These are phyloP conservation scores for Puccinia coronata DNA, from an alignment of 1,284 basidiomycete species.

Conservation along the genomic window DNA sequence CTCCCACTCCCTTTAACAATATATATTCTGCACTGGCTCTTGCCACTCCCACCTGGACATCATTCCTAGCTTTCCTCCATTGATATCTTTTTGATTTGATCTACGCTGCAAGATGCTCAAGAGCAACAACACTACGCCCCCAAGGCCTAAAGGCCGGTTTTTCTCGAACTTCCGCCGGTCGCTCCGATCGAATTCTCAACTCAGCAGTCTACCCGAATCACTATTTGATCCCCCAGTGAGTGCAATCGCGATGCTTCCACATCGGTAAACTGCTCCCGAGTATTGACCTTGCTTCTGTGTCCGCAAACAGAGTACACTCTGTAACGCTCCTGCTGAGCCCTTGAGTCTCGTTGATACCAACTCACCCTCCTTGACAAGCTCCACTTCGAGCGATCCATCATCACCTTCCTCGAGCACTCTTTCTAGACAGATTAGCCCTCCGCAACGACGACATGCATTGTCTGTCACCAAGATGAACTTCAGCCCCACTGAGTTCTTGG, in stretches of 20 bases:
- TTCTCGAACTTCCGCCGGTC: background rate
- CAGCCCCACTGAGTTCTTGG: background rate
- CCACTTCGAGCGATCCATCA: constrained; percentile 17
- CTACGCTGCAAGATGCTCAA: background rate
- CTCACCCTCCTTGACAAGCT: background rate
- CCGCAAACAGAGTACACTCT: background rate
- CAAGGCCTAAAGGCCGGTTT: background rate
- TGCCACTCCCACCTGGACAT: background rate
- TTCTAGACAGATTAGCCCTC: background rate
- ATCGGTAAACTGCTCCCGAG: background rate
- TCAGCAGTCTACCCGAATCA: constrained; percentile 11
- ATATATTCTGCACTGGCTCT: too few relatives aligned
- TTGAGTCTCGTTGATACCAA: background rate
- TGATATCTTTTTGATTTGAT: background rate
- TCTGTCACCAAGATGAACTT: background rate
- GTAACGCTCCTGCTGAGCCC: background rate
- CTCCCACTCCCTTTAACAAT: background rate
- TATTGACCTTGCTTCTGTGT: background rate
- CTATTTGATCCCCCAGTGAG: constrained; percentile 23
- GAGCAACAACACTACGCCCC: background rate
- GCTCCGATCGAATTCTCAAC: background rate
- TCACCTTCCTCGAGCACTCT: constrained; percentile 14
- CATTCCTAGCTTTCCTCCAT: background rate
- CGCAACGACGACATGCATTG: constrained; percentile 7
- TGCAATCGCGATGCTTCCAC: background rate